Percentiles rank a stretch among this genome's conserved stretches.
These are phyloP conservation scores for Exophiala viscosa DNA, from an alignment of 2,329 filamentous ascomycete genomes.

Conservation along the genomic window DNA sequence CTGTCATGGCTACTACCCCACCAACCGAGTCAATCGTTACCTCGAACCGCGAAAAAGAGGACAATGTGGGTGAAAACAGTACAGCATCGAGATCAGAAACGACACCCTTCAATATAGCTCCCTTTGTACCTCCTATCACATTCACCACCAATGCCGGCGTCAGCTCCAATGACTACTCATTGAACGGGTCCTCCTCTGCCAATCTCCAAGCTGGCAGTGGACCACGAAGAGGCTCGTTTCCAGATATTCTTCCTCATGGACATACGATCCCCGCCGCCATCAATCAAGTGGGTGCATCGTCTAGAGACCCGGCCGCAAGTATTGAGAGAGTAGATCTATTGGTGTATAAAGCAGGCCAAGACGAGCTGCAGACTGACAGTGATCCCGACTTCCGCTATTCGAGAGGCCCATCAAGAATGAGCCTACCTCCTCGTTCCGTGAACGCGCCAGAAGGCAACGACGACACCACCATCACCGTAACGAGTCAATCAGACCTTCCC, in stretches of 20 bases:
- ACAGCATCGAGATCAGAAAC: not conserved
- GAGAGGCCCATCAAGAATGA: not conserved
- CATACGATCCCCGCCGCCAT: slow-evolving; percentile 10
- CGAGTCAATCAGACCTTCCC: not conserved
- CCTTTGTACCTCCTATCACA: slow-evolving; percentile 2
- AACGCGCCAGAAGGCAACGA: not conserved
- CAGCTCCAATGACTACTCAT: not conserved
- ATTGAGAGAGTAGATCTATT: not conserved
- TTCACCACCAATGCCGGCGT: not conserved
- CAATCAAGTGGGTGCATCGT: not conserved
- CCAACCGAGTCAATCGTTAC: not conserved
- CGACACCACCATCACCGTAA: slow-evolving; percentile 1
- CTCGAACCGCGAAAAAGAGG: not conserved
- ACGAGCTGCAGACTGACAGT: slow-evolving; percentile 13
- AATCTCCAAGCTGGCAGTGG: not conserved
- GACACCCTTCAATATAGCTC: slow-evolving; percentile 3
- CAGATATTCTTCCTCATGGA: slow-evolving; percentile 15
- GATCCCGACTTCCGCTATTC: slow-evolving; percentile 14
- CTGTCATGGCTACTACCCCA: slow-evolving; percentile 13
- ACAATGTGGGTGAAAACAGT: not conserved
- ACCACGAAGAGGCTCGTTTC: slow-evolving; percentile 15
- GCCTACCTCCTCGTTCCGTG: slow-evolving; percentile 1
- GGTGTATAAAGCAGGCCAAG: not conserved
- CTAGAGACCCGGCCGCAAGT: not conserved
- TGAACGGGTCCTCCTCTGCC: not conserved